phyloP scores from a whole-genome alignment of 2,329 filamentous ascomycete genomes.

The Graphium sp. region DNA sequence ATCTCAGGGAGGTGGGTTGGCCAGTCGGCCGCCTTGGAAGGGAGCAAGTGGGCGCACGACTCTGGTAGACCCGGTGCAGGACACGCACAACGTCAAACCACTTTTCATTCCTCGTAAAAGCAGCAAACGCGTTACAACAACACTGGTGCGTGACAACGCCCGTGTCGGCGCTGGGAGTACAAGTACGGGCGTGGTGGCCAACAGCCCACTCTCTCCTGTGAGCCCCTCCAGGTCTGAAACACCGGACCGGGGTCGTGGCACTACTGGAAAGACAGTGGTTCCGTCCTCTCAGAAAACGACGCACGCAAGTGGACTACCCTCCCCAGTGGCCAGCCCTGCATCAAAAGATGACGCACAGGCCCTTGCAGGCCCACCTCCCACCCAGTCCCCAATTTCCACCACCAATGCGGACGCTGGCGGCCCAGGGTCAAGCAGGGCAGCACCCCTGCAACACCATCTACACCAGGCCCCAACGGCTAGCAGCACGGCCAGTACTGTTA shows the following conservation, averaged over 20 bases:
- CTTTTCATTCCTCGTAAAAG: constrained; percentile 36
- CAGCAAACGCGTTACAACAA: constrained; percentile 19
- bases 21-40: constrained; percentile 44
- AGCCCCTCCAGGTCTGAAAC: constrained; percentile 17
- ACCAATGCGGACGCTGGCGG: constrained; percentile 8
- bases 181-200: constrained; percentile 6
- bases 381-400: constrained; percentile 10
- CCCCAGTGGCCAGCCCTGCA: background rate
- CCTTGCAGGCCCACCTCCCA: constrained; percentile 17
- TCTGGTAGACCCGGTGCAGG: constrained; percentile 46
- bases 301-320: too few relatives aligned
- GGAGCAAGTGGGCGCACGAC: constrained; percentile 53
- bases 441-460: constrained; percentile 3
- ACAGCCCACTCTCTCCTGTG: constrained; percentile 11
- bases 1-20: constrained; percentile 1
- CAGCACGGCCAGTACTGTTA: constrained; percentile 4
- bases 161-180: too few relatives aligned
- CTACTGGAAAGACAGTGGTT: constrained; percentile 18
- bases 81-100: constrained; percentile 38
- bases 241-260: constrained; percentile 10
- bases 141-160: constrained; percentile 4
- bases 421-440: background rate
- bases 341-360: constrained; percentile 9
- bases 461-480: constrained; percentile 4
- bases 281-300: constrained; percentile 14